A percentile compares a stretch with the other conserved stretches of the same genome.
Evolutionary conservation across 805 yeast species (phyloP).

Genomic region (Cyberlindnera misumaiensis): DNA sequence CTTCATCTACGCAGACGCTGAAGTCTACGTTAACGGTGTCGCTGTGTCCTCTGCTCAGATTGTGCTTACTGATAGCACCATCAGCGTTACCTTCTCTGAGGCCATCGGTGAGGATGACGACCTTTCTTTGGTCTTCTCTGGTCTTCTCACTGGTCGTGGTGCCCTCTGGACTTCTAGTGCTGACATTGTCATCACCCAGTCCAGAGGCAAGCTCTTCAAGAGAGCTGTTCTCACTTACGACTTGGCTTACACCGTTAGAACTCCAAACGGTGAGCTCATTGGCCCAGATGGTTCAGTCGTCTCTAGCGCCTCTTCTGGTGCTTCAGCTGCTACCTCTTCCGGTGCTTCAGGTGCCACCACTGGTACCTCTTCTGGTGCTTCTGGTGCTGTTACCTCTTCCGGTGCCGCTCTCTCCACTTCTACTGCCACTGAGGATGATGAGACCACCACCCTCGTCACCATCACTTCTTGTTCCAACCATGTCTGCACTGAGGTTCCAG

Average conservation of each 20-base stretch:
- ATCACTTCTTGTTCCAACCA: slow-evolving; percentile 26
- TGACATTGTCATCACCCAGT: slow-evolving; percentile 5
- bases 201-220: slow-evolving; percentile 6
- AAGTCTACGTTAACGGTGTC: slow-evolving; percentile 4
- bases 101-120: neutral
- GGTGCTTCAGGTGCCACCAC: slow-evolving; percentile 8
- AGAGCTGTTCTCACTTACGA: slow-evolving; percentile 6
- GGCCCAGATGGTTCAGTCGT: slow-evolving; percentile 3
- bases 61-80: neutral
- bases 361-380: slow-evolving; percentile 10
- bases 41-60: slow-evolving; percentile 1
- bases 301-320: slow-evolving; percentile 13
- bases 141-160: slow-evolving; percentile 5
- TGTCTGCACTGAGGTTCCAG: slow-evolving; percentile 22
- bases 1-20: slow-evolving; percentile 7
- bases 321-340: slow-evolving; percentile 15
- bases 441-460: slow-evolving; percentile 11
- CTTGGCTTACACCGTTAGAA: slow-evolving; percentile 10
- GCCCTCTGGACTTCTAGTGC: slow-evolving; percentile 10
- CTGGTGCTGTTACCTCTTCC: slow-evolving; percentile 18
- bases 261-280: slow-evolving; percentile 3
- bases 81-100: neutral
- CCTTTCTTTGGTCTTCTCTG: slow-evolving; percentile 4
- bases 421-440: slow-evolving; percentile 11
- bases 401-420: slow-evolving; percentile 10